Conservation (phyloP, 805 yeast genomes). For the Blastobotrys chiropterorum region DNA sequence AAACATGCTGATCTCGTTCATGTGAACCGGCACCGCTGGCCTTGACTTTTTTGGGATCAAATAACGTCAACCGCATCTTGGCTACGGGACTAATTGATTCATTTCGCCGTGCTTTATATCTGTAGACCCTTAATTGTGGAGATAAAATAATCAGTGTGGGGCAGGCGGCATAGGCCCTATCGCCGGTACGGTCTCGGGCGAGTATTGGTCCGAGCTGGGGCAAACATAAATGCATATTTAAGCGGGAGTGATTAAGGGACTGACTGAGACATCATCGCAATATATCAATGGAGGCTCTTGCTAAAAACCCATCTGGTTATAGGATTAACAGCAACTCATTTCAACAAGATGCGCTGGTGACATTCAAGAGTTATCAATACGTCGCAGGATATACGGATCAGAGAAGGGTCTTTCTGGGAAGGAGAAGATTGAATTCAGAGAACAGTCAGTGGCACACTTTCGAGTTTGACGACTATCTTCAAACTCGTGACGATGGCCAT, state of each 20-base stretch:
- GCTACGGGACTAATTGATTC: neutral
- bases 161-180: neutral
- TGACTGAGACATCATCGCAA: too few species aligned
- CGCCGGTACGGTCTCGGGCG: neutral
- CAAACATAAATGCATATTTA: too few species aligned
- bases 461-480: slow-evolving; percentile 17
- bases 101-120: neutral
- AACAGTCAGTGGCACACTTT: slow-evolving; percentile 13
- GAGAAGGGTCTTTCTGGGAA: slow-evolving; percentile 14
- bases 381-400: slow-evolving; percentile 10
- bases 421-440: slow-evolving; percentile 8
- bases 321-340: slow-evolving; percentile 22
- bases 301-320: slow-evolving; percentile 16
- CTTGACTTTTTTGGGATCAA: neutral
- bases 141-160: neutral
- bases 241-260: too few species aligned
- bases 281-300: neutral
- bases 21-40: neutral
- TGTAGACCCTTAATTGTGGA: neutral
- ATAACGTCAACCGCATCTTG: neutral
- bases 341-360: slow-evolving; percentile 21
- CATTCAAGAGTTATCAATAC: slow-evolving; percentile 17
- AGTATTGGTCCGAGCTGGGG: neutral
- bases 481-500: slow-evolving; percentile 22
- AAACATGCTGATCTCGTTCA: neutral